Percentiles rank a stretch among this genome's conserved stretches.
These are phyloP conservation scores for Scleroderma citrinum DNA, from an alignment of 768 basidiomycete species.

Conservation along the genomic window DNA sequence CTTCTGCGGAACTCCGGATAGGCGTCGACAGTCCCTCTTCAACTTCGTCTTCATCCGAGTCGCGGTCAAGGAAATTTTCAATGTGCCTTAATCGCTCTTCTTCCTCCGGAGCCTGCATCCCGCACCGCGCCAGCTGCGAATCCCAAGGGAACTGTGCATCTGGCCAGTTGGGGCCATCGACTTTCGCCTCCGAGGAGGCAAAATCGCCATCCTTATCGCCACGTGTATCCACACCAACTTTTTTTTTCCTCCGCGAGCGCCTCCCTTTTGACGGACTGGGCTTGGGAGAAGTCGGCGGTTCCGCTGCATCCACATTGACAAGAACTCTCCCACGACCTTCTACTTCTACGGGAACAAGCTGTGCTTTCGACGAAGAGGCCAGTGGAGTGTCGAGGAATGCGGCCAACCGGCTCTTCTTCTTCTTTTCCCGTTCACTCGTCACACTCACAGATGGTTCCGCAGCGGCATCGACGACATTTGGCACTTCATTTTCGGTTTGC, in stretches of 20 bases:
- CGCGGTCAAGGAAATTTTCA: constrained; percentile 65
- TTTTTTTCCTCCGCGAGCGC: constrained; percentile 47
- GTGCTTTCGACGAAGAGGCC: constrained; percentile 29
- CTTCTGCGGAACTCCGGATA: constrained; percentile 6
- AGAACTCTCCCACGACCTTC: constrained; percentile 68
- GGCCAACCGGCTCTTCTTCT: constrained; percentile 56
- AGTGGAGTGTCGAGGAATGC: constrained; percentile 52
- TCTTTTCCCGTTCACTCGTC: constrained; percentile 52
- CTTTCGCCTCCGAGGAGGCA: constrained; percentile 26
- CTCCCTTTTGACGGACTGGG: constrained; percentile 33
- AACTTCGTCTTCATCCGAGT: constrained; percentile 50
- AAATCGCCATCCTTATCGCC: constrained; percentile 10
- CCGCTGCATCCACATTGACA: constrained; percentile 48
- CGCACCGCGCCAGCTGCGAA: constrained; percentile 47
- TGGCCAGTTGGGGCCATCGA: constrained; percentile 67
- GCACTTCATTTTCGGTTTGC: constrained; percentile 12
- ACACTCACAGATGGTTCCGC: constrained; percentile 8
- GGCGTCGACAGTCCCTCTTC: constrained; percentile 19
- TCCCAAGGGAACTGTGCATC: constrained; percentile 78
- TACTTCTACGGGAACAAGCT: constrained; percentile 55
- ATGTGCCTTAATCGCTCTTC: constrained; percentile 61
- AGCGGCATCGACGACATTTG: constrained; percentile 8
- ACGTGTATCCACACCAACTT: constrained; percentile 24
- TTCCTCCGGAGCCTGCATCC: constrained; percentile 46
- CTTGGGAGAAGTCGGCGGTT: constrained; percentile 24